These are phyloP conservation scores for Porphyrellus cyaneotinctus DNA, from an alignment of 768 basidiomycete genomes.

Conservation along the genomic window DNA sequence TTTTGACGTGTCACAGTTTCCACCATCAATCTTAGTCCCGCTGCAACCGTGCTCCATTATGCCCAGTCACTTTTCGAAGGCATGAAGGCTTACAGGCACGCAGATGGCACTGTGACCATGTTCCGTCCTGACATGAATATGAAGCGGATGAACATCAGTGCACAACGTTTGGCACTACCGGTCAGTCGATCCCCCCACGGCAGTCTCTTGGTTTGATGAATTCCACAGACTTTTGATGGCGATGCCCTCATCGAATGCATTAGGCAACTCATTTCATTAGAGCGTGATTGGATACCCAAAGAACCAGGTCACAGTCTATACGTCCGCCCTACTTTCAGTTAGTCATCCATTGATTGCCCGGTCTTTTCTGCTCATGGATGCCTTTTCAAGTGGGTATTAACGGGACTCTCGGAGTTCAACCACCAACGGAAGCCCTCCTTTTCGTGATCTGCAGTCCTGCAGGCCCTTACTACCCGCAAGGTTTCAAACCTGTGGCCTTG, in stretches of 20 bases:
- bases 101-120: constrained; percentile 67
- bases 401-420: constrained; percentile 44
- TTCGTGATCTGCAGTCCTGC: constrained; percentile 60
- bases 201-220: constrained; percentile 1
- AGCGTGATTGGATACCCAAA: constrained; percentile 88
- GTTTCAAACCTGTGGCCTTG: constrained; percentile 89
- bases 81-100: constrained; percentile 86
- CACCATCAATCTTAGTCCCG: constrained; percentile 23
- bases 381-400: constrained; percentile 62
- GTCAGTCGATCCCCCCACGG: constrained; percentile 36
- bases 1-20: constrained; percentile 18
- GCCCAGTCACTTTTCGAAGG: constrained; percentile 91
- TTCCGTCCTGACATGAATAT: constrained; percentile 98
- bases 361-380: constrained; percentile 3
- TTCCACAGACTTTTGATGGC: constrained; percentile 66
- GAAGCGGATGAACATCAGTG: constrained; percentile 89
- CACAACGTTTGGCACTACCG: constrained; percentile 70
- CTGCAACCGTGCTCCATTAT: constrained; percentile 83
- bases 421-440: constrained; percentile 64
- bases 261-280: constrained; percentile 79
- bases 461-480: constrained; percentile 80
- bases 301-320: constrained; percentile 89
- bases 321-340: constrained; percentile 76
- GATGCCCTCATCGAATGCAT: constrained; percentile 72
- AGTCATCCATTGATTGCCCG: constrained; percentile 6